Percentiles rank a stretch among this genome's conserved stretches.
Evolutionary conservation across 1,284 basidiomycete species (phyloP).

Genomic region (Ceratobasidium sp.): DNA sequence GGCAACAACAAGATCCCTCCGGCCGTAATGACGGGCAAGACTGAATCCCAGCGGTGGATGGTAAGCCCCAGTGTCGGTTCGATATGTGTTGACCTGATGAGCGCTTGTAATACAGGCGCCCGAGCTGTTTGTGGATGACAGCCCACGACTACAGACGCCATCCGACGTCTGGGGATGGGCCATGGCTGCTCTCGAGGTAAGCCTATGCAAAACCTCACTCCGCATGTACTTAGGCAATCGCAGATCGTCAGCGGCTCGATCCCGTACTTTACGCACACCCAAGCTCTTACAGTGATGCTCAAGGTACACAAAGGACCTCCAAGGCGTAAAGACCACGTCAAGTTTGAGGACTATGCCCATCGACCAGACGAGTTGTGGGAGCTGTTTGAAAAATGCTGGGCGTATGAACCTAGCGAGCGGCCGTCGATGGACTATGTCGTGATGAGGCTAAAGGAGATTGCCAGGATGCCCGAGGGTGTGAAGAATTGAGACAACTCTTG

Average conservation of each 20-base stretch:
- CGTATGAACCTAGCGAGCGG: not conserved
- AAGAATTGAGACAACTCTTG: no score
- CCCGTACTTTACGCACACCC: slow-evolving; percentile 3
- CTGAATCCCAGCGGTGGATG: slow-evolving; percentile 28
- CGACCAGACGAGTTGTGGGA: slow-evolving; percentile 23
- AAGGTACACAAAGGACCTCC: not conserved
- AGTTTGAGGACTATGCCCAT: slow-evolving; percentile 23
- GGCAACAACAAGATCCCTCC: not conserved
- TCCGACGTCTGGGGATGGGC: slow-evolving; percentile 33
- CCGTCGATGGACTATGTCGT: slow-evolving; percentile 22
- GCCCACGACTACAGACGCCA: not conserved
- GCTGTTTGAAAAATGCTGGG: slow-evolving; percentile 19
- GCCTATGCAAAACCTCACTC: not conserved
- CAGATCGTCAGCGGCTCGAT: not conserved
- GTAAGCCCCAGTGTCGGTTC: not conserved
- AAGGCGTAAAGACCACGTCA: not conserved
- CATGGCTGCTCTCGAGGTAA: slow-evolving; percentile 13
- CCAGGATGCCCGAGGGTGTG: not conserved
- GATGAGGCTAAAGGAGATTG: not conserved
- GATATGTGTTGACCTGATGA: not conserved
- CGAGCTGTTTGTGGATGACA: slow-evolving; percentile 15
- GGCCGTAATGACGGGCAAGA: slow-evolving; percentile 28
- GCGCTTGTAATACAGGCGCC: not conserved
- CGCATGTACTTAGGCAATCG: not conserved
- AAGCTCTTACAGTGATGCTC: not conserved